Evolutionary conservation across 805 yeast species (phyloP).

Genomic region (Candida pseudofarinosa): DNA sequence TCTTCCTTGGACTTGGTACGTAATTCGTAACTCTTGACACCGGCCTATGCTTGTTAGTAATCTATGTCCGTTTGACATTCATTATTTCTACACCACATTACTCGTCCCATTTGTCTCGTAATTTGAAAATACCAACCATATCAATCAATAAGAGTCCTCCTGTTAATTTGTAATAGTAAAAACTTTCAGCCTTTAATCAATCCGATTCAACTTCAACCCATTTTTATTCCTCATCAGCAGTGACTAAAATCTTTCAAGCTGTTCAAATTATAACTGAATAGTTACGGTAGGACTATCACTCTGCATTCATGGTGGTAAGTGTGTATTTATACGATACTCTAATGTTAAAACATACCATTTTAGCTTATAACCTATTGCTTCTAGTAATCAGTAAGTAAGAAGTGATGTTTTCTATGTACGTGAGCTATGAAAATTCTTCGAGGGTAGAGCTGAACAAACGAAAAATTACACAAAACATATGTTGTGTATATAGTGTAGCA

Average conservation of each 20-base stretch:
- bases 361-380: constrained; percentile 1
- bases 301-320: too few species aligned
- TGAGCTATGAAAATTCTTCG: neutral
- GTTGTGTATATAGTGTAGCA: neutral
- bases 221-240: too few species aligned
- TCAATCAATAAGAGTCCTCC: too few species aligned
- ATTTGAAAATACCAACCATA: neutral
- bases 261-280: too few species aligned
- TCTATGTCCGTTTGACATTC: neutral
- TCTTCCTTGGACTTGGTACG: constrained; percentile 96
- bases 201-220: too few species aligned
- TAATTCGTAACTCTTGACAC: constrained; percentile 92
- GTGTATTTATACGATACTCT: too few species aligned
- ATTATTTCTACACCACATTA: too few species aligned
- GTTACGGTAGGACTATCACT: too few species aligned
- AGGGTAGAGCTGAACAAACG: neutral
- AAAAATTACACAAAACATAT: neutral
- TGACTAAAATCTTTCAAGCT: too few species aligned
- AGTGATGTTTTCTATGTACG: neutral
- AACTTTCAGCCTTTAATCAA: too few species aligned
- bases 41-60: constrained; percentile 51
- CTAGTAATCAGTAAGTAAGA: neutral
- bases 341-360: constrained; percentile 12
- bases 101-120: too few species aligned
- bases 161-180: too few species aligned